Base-by-base conservation (phyloP, 2,329 filamentous ascomycete genomes). In the Chaetomiaceae sp. region DNA sequence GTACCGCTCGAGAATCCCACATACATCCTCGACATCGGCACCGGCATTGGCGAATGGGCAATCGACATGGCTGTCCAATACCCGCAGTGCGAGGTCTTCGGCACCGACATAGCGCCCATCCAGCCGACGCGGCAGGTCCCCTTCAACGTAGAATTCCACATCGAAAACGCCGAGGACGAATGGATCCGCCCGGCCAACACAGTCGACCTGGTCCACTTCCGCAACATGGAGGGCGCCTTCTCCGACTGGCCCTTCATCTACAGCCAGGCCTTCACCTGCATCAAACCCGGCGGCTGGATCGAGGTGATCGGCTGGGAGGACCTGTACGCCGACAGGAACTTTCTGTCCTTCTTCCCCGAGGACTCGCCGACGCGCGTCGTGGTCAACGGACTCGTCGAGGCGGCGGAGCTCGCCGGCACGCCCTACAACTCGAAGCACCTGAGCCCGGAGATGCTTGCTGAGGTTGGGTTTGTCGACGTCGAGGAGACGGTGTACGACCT, bases 41-140 rank as follows among this genome's bases (percentile, higher is more conserved):
- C 79, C 7, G 81, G 80, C 37, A 80, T 79, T 3, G 81, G 81
- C 15, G 73, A 75, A 57, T 76, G 74, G 74, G 72, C 72, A 4
- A 74, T 76, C 47, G 74, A 74, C 55, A 78, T 83, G 71, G 79
- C 77, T 14, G 79, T 82, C 62, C 60, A 70, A 29, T 78, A 72
- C 60, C 78, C 78, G 5, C 66, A 72, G 29, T 81, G 78, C 61
- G 79, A 83, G 59, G 77, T 83, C 4, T 76, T 79, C 6, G 80
- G 80, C 20, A 81, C 78, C 38, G 80, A 83, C 58, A 81, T 82
- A 52, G 77, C 79, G 15, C 79, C 80, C 54, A 79, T 82, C 45
- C 79, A 82, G 59, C 77, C 77, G n/a, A 74, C 72, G 19, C 51
- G 61, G 19, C 74, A 75, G 31, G 77, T 80, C 6, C 80, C 80